Evolutionary conservation across 148 eudicot genomes (phyloP).

Genomic region (Cornus florida): DNA sequence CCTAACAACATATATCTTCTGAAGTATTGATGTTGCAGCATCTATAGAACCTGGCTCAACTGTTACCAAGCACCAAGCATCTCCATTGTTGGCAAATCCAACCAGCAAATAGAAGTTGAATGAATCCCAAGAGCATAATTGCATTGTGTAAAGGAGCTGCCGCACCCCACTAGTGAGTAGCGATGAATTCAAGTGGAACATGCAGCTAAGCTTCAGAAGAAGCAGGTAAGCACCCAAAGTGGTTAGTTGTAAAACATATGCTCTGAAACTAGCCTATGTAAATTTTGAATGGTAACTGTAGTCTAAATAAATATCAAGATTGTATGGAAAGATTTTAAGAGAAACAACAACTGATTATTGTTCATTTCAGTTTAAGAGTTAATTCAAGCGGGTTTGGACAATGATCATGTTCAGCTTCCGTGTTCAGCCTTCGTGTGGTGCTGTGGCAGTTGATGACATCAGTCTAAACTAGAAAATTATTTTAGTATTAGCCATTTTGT

Average conservation of each 20-base stretch:
- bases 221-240: too few species aligned
- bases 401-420: slow-evolving; percentile 6
- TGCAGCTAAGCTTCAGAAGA: too few species aligned
- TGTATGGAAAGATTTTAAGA: background rate
- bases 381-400: background rate
- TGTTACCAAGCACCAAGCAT: too few species aligned
- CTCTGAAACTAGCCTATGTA: background rate
- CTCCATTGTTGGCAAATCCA: background rate
- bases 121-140: background rate
- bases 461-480: background rate
- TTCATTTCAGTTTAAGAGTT: background rate
- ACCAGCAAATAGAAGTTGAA: slow-evolving; percentile 4
- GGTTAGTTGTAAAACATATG: too few species aligned
- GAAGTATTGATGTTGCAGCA: background rate
- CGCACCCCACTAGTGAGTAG: too few species aligned
- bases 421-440: background rate
- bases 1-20: background rate
- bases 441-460: background rate
- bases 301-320: background rate
- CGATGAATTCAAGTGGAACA: background rate
- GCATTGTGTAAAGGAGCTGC: background rate
- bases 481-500: background rate
- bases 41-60: background rate
- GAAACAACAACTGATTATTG: background rate
- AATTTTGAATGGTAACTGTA: background rate